Evolutionary conservation across 2,329 filamentous ascomycete species (phyloP), one percentile per base, ranked within the genome.

Genomic region (Aspergillus sp.): DNA sequence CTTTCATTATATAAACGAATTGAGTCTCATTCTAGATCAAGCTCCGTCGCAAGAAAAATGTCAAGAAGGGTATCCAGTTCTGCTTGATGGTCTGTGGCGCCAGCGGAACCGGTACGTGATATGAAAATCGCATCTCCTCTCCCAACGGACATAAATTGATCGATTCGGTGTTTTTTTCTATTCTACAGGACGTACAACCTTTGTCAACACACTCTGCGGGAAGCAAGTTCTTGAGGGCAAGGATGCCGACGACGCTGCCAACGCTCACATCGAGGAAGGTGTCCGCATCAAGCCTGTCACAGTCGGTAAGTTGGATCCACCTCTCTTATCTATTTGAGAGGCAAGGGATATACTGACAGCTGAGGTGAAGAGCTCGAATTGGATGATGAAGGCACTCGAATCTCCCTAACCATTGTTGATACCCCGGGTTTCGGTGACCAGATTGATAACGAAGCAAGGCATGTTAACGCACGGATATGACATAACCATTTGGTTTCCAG

Each of bases 21-120:
- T 45, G 33, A 46, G 38, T 52, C 42, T 42, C 42, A 41, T 42
- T 47, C 30, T 45, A 89, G 83, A 88, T 94, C 74, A 93, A 95
- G 87, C 90, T 96, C 70, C 90, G 93, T 76, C 86, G 89, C 75
- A 98, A 98, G 91, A 98, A 98, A 88, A 97, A 98, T 82, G 91
- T 98, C 77, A 96, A 96, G 87, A 96, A 96, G 83, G 93, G 93
- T 68, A 97, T 98, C 68, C 93, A 98, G 80, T 98, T 98, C 79
- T 97, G 90, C 73, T 75, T 98, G 82, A 98, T 98, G 93, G 93
- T 98, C 65, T 97, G 93, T 70, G 93, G 93, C 77, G 93, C 93
- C 68, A 97, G 91, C 61, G 93, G 93, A 72, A 97, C 93, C 73
- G 93, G 90, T 95, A 83, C 65, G 80, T 52, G 9, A 26, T 39